Evolutionary conservation across 1,284 basidiomycete species (phyloP).

Genomic region (Trametes hirsuta): DNA sequence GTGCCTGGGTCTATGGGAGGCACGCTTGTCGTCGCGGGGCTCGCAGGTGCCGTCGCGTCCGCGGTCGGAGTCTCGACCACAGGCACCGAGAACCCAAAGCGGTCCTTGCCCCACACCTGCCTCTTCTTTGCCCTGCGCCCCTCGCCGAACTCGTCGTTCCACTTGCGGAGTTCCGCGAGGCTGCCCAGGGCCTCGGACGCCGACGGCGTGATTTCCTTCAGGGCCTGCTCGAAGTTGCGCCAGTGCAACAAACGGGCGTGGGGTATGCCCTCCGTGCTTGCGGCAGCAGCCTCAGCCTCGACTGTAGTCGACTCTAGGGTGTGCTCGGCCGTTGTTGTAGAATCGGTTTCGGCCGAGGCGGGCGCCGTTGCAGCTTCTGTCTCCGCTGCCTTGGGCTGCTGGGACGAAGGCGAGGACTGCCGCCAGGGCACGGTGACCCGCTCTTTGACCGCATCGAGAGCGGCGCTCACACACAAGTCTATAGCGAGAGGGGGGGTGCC

Average conservation of each 20-base stretch:
- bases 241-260: slow-evolving; percentile 48
- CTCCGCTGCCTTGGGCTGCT: slow-evolving; percentile 1
- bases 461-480: slow-evolving; percentile 91
- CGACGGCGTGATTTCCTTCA: slow-evolving; percentile 86
- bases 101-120: slow-evolving; percentile 75
- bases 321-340: not conserved
- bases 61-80: slow-evolving; percentile 23
- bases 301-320: not conserved
- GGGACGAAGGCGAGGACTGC: slow-evolving; percentile 11
- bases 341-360: slow-evolving; percentile 4
- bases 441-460: slow-evolving; percentile 88
- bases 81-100: slow-evolving; percentile 63
- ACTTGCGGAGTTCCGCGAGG: slow-evolving; percentile 82
- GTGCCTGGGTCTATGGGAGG: slow-evolving; percentile 11
- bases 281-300: not conserved
- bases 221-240: slow-evolving; percentile 79
- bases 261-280: not conserved
- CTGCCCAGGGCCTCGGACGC: slow-evolving; percentile 82
- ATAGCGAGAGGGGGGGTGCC: not conserved
- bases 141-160: slow-evolving; percentile 93
- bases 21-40: slow-evolving; percentile 39
- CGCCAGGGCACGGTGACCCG: slow-evolving; percentile 75
- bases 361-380: slow-evolving; percentile 2
- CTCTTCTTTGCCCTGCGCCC: slow-evolving; percentile 63
- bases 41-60: slow-evolving; percentile 40